Conservation (phyloP, 129 eudicot species). For the Centaurea solstitialis region DNA sequence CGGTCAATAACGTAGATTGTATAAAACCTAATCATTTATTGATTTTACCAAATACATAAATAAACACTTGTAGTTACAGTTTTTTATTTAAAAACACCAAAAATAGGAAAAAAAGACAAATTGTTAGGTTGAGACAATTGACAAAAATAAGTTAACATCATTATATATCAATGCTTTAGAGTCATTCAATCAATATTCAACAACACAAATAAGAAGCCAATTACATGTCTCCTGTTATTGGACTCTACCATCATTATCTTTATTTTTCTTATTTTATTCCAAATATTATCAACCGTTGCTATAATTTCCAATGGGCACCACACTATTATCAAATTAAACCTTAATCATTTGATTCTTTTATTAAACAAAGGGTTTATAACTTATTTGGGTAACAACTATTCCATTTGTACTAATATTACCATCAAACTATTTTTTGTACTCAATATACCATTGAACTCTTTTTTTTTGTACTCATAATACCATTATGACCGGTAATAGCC, state of each 20-base stretch:
- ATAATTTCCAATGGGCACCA: constrained; percentile 1
- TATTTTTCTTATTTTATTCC: background rate
- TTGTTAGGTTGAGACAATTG: background rate
- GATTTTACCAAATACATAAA: background rate
- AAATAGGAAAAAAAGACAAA: background rate
- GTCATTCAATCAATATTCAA: constrained; percentile 7
- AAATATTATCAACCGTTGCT: constrained; percentile 14
- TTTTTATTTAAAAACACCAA: background rate
- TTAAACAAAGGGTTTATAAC: too few relatives aligned
- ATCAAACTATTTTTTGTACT: too few relatives aligned
- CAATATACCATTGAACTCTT: too few relatives aligned
- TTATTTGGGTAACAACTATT: too few relatives aligned
- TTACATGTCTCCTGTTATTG: background rate
- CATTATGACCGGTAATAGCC: too few relatives aligned
- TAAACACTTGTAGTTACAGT: background rate
- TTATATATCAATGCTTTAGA: background rate
- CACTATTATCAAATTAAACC: background rate
- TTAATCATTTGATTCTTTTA: background rate
- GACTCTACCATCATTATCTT: background rate
- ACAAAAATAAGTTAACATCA: background rate
- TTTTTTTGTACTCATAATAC: too few relatives aligned
- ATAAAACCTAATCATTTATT: background rate
- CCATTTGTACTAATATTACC: too few relatives aligned
- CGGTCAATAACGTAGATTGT: background rate
- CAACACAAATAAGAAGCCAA: background rate